Base-by-base conservation (phyloP, 1,284 basidiomycete species). In the Ceratobasidium sp. region DNA sequence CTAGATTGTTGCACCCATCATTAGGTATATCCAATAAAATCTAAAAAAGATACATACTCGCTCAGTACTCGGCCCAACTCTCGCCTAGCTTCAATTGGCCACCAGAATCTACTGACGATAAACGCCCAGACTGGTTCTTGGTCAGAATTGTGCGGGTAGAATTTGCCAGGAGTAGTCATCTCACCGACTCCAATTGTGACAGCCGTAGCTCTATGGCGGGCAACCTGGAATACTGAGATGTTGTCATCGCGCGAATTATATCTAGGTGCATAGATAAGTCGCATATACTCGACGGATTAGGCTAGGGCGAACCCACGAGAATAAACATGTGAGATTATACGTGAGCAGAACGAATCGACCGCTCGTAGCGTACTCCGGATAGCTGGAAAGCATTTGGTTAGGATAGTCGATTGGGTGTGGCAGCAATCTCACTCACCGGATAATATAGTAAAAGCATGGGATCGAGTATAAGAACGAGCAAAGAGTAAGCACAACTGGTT, bases 371-470 rank as follows among this genome's bases (percentile, higher is more conserved):
- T 94, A 95, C 79, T 91, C 87, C 0, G 96, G 96, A 27, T 33
- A 74, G 5, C 71, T 74, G 41, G 23, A 52, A 38, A 6, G 18
- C 44, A 16, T 62, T 59, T 16, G 16, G 23, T 64, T 6, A 35
- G 38, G 2, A 16, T 10, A 60, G 18, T 44, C 23, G 1, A 55
- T 4, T 8, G 10, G 7, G 23, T 6, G 1, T n/a, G 12, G 18
- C 82, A 85, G 14, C 5, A 38, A 41, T 35, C 8, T 33, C 5
- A 48, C 71, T 80, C 91, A 91, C 0, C 91, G 90, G 18, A 96
- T 88, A 81, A 97, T 96, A 82, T 93, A 92, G 84, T 95, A 96
- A 86, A 98, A 99, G 84, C 97, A 98, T 2, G 97, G 97, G 3
- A 98, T 86, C 0, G 96, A 96, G 84, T 96, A 97, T 80, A 98